A percentile compares a stretch with the other conserved stretches of the same genome.
phyloP scores from a whole-genome alignment of 352 stramenopile genomes.

The Globisporangium parvum region DNA sequence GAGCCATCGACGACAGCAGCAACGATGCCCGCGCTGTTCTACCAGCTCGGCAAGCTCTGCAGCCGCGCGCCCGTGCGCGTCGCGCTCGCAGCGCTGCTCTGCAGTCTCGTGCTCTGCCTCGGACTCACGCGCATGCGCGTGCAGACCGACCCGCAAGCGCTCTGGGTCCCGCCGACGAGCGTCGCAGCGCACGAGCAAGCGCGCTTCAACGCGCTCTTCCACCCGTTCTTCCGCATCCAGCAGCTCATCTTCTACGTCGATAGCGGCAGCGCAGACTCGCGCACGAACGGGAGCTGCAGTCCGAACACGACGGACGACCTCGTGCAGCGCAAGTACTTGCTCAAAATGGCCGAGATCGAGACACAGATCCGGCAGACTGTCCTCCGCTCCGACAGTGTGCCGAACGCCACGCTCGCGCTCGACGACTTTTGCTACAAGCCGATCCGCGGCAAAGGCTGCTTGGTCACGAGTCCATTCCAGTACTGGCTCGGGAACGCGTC shows the following conservation, averaged over 20 bases:
- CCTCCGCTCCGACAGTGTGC: conserved; percentile 18
- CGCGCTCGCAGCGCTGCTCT: conserved; percentile 33
- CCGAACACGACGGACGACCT: conserved; percentile 38
- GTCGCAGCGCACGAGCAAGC: conserved; percentile 54
- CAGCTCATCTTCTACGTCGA: conserved; percentile 82
- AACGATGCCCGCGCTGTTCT: conserved; percentile 22
- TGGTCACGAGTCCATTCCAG: conserved; percentile 81
- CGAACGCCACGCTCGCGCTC: conserved; percentile 35
- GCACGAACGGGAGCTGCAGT: conserved; percentile 2
- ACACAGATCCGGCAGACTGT: conserved; percentile 36
- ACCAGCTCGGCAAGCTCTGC: conserved; percentile 47
- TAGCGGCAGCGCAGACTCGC: conserved; percentile 9
- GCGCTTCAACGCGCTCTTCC: conserved; percentile 77
- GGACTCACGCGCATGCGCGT: conserved; percentile 52
- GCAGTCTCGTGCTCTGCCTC: conserved; percentile 51
- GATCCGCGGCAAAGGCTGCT: conserved; percentile 70
- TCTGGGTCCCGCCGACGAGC: conserved; percentile 72
- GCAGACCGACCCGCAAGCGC: conserved; percentile 72
- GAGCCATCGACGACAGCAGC: no score
- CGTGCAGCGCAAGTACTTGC: conserved; percentile 50
- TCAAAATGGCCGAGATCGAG: conserved; percentile 61
- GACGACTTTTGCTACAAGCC: conserved; percentile 77
- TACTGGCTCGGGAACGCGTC: conserved; percentile 64
- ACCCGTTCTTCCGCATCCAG: conserved; percentile 82
- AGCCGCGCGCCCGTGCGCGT: conserved; percentile 39